Conservation (phyloP, 2,329 filamentous ascomycete genomes). For the Xylaria sp. region DNA sequence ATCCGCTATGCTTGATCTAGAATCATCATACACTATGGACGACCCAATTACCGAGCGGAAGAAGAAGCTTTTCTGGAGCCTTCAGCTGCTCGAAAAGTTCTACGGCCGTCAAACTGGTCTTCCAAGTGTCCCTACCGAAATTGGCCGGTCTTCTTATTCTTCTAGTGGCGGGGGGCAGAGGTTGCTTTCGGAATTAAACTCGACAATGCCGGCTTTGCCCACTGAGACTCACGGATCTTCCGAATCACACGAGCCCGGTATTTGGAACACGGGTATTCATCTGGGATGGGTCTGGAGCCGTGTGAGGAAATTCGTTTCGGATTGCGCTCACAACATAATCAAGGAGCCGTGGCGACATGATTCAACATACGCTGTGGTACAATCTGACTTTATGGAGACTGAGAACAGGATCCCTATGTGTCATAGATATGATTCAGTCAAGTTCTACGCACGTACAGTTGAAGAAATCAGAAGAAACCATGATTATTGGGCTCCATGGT, state of each 20-base stretch:
- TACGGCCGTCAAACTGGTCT: constrained; percentile 36
- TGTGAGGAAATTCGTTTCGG: constrained; percentile 38
- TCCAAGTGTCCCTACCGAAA: constrained; percentile 24
- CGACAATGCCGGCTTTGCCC: constrained; percentile 30
- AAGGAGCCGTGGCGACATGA: constrained; percentile 38
- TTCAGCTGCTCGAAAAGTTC: constrained; percentile 35
- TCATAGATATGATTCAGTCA: constrained; percentile 38
- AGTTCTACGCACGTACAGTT: constrained; percentile 36
- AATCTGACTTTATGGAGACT: constrained; percentile 38
- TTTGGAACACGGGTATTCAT: constrained; percentile 36
- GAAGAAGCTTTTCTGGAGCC: constrained; percentile 37
- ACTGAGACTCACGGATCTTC: constrained; percentile 27
- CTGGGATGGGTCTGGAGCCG: constrained; percentile 37
- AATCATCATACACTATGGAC: constrained; percentile 29
- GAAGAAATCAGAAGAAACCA: constrained; percentile 34
- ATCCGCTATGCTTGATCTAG: constrained; percentile 36
- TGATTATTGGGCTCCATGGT: constrained; percentile 36
- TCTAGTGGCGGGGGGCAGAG: constrained; percentile 24
- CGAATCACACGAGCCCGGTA: constrained; percentile 31
- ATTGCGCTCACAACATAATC: constrained; percentile 35
- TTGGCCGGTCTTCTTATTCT: constrained; percentile 28
- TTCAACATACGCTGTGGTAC: constrained; percentile 36
- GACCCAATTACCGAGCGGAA: constrained; percentile 32
- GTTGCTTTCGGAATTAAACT: constrained; percentile 28
- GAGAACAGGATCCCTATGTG: constrained; percentile 39